Base-by-base conservation (phyloP, 1,139 yeast species). In the Saccharomyces hybrid region DNA sequence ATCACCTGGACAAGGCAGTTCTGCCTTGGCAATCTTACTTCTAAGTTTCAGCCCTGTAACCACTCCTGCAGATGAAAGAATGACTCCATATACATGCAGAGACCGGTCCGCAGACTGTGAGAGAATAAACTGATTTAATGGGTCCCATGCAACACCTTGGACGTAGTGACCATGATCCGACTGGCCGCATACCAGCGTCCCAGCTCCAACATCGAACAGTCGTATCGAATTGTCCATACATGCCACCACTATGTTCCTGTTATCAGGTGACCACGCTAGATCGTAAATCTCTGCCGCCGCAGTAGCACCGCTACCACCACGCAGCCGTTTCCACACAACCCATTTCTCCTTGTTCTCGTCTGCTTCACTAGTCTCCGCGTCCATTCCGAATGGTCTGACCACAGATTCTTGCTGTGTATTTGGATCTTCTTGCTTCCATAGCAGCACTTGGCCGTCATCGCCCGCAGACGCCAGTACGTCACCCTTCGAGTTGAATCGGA, bases 71-170 rank as follows among this genome's bases (percentile, higher is more conserved):
- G 38, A 13, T 16, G 47, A 27, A 25, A 23, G 25, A 34, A 14
- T 29, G 57, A 60, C 65, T 54, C 58, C 70, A 64, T 87, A 88
- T 5, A 93, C 74, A 59, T 83, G 84, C 16, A 91, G 84, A 1
- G 90, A 78, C 56, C 97, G 74, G 70, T 95, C 99, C 3, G 97
- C 95, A 26, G 95, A 84, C 67, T 91, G 97, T 5, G 97, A 87
- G 0, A 91, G 89, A 19, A 93, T 70, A 62, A 71, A 89, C 63
- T 85, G 82, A 56, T 85, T 83, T 55, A 75, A 66, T 2, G 99
- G 99, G 68, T 93, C 99, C 98, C 98, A 93, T 0, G 86, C 78
- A 3, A 93, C 93, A 2, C 99, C 99, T 70, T 93, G 99, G 2
- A 93, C 95, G 64, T 88, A 91, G 67, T 91, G 97, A 42, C 75